These are phyloP conservation scores for Trichoderma guizhouense DNA, from an alignment of 2,329 filamentous ascomycete genomes.

Conservation along the genomic window DNA sequence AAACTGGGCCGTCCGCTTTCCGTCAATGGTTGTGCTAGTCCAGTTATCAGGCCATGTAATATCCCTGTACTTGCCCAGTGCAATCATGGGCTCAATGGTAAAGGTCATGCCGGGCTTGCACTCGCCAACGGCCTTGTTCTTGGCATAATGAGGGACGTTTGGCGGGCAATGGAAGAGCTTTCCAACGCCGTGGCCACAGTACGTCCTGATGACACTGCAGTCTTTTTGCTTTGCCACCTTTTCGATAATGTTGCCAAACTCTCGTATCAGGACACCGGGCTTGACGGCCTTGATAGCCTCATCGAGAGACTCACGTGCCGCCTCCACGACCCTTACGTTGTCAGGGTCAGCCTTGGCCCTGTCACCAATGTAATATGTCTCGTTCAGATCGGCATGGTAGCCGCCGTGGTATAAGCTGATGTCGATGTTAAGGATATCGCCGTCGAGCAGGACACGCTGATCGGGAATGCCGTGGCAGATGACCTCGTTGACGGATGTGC, in stretches of 20 bases:
- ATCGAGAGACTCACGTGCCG: slow-evolving; percentile 84
- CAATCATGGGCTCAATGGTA: slow-evolving; percentile 98
- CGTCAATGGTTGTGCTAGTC: slow-evolving; percentile 92
- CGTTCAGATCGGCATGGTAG: slow-evolving; percentile 95
- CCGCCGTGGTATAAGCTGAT: slow-evolving; percentile 91
- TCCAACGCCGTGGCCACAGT: slow-evolving; percentile 95
- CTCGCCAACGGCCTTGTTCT: slow-evolving; percentile 94
- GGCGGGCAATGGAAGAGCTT: slow-evolving; percentile 89
- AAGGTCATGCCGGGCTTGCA: slow-evolving; percentile 98
- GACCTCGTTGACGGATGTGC: slow-evolving; percentile 93
- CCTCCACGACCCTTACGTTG: slow-evolving; percentile 84
- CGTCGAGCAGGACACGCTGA: slow-evolving; percentile 78
- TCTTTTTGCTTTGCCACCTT: slow-evolving; percentile 82
- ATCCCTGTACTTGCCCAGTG: slow-evolving; percentile 83
- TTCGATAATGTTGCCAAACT: slow-evolving; percentile 93
- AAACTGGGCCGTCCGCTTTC: slow-evolving; percentile 88
- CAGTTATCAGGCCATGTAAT: slow-evolving; percentile 98
- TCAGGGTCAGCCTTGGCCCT: slow-evolving; percentile 81
- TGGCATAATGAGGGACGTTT: slow-evolving; percentile 94
- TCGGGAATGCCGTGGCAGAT: slow-evolving; percentile 99
- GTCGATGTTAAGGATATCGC: slow-evolving; percentile 96
- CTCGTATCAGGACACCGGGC: slow-evolving; percentile 86
- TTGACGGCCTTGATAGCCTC: slow-evolving; percentile 88
- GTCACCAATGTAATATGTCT: slow-evolving; percentile 97
- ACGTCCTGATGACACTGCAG: slow-evolving; percentile 91